Conservation (phyloP, 176 grass and related monocot species). For the Microstegium vimineum region DNA sequence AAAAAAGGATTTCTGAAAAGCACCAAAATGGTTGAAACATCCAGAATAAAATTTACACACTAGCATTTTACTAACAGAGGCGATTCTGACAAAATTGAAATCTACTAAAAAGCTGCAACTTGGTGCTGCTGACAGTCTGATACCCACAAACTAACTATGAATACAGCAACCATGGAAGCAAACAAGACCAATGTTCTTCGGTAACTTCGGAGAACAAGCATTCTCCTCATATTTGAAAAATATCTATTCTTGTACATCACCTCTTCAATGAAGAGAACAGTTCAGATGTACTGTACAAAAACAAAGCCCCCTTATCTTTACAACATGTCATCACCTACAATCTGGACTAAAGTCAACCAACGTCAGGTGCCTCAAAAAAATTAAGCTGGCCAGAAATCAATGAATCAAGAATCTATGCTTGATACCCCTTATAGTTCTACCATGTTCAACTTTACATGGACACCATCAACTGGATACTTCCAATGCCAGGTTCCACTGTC, state of each 20-base stretch:
- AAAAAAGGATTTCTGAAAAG: neutral
- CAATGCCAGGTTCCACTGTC: conserved; percentile 78
- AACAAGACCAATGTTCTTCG: neutral
- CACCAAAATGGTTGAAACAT: neutral
- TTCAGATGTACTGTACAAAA: conserved; percentile 14
- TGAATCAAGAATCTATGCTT: conserved; percentile 48
- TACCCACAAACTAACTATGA: neutral
- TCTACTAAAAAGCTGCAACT: neutral
- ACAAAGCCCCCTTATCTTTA: conserved; percentile 5
- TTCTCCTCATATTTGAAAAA: conserved; percentile 30
- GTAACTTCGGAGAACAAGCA: conserved; percentile 22
- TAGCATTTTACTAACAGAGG: neutral
- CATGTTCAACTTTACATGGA: conserved; percentile 78
- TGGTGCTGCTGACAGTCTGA: neutral
- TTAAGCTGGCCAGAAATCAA: conserved; percentile 34
- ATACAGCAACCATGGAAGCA: neutral
- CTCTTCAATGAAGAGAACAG: conserved; percentile 6
- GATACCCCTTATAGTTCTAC: conserved; percentile 45
- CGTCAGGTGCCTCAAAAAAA: neutral
- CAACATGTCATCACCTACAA: conserved; percentile 36
- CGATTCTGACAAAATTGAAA: neutral
- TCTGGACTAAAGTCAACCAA: conserved; percentile 26
- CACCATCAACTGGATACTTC: conserved; percentile 59
- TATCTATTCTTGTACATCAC: conserved; percentile 20
- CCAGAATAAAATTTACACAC: neutral